Percentiles rank a stretch among this genome's conserved stretches.
phyloP scores from a whole-genome alignment of 116 monocot species.

The Trichopus zeylanicus region DNA sequence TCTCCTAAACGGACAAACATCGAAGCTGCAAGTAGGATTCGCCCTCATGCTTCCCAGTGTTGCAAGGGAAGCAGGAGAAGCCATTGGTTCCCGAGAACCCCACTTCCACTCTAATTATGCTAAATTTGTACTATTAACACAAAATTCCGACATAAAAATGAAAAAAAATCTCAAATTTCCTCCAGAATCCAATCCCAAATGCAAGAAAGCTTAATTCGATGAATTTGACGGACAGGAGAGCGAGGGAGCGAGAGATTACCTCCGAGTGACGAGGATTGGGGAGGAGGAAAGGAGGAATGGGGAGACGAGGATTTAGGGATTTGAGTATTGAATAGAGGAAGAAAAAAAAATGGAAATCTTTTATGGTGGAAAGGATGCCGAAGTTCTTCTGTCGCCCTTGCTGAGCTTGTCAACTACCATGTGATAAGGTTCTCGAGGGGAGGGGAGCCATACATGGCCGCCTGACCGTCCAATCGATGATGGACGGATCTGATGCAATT shows the following conservation, averaged over 20 bases:
- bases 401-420: background rate
- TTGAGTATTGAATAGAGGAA: background rate
- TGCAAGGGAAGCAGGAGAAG: conserved; percentile 63
- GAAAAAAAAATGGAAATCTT: background rate
- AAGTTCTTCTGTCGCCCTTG: background rate
- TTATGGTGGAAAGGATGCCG: background rate
- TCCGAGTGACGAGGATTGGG: background rate
- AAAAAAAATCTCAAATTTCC: background rate
- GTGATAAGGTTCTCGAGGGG: conserved; percentile 5
- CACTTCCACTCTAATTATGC: background rate
- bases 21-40: conserved; percentile 4
- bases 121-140: background rate
- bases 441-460: background rate
- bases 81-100: conserved; percentile 2
- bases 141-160: background rate
- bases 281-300: background rate
- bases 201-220: background rate
- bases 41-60: conserved; percentile 49
- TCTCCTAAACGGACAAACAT: conserved; percentile 13
- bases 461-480: too few relatives aligned
- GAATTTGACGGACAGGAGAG: background rate
- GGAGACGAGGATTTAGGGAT: background rate
- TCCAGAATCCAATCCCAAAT: background rate
- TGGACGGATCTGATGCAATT: background rate
- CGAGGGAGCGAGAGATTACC: background rate